A percentile compares a stretch with the other conserved stretches of the same genome.
These are phyloP conservation scores for Tricholoma sp. DNA, from an alignment of 768 basidiomycete genomes.

Conservation along the genomic window DNA sequence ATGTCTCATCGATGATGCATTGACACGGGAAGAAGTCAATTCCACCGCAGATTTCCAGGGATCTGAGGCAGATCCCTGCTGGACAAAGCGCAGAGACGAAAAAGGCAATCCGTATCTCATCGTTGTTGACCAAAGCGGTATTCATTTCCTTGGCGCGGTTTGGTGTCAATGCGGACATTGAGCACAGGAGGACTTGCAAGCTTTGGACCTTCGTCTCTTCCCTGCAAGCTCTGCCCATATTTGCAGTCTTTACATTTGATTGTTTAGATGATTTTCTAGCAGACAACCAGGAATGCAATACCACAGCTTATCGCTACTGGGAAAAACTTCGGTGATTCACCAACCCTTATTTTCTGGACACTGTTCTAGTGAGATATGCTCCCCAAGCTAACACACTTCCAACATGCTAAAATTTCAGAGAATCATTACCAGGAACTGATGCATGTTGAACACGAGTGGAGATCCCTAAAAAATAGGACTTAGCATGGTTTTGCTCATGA, in stretches of 20 bases:
- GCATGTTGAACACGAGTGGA: neutral
- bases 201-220: neutral
- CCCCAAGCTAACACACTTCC: neutral
- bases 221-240: neutral
- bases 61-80: too few species aligned
- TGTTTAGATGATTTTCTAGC: neutral
- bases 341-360: neutral
- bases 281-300: neutral
- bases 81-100: too few species aligned
- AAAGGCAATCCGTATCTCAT: neutral
- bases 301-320: neutral
- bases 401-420: neutral
- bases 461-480: neutral
- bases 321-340: neutral
- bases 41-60: too few species aligned
- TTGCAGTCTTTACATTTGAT: neutral
- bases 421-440: neutral
- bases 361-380: neutral
- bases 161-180: neutral
- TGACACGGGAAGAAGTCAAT: too few species aligned
- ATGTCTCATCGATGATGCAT: too few species aligned
- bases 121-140: neutral
- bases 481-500: neutral
- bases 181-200: neutral
- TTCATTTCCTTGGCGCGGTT: neutral